These are phyloP conservation scores for Piper betle DNA, from an alignment of 164 flowering plant species.

Conservation along the genomic window DNA sequence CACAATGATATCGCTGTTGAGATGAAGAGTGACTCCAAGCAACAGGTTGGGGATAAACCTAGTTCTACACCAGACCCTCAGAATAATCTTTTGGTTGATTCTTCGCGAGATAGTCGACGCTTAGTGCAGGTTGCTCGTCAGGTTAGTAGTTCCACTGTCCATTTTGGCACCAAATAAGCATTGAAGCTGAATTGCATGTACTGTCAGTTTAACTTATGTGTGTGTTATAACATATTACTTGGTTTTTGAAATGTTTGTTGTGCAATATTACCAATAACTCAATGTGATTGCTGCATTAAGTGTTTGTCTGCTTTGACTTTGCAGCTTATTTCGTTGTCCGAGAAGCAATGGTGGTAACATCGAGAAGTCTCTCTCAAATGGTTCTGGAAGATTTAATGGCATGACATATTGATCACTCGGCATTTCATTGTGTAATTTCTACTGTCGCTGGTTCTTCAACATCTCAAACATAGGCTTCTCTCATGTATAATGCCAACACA, in stretches of 20 bases:
- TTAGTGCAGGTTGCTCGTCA: slow-evolving; percentile 77
- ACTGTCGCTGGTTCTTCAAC: background rate
- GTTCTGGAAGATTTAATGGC: background rate
- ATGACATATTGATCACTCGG: background rate
- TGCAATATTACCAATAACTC: no score
- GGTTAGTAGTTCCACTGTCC: slow-evolving; percentile 38
- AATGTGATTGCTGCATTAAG: background rate
- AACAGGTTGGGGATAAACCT: slow-evolving; percentile 20
- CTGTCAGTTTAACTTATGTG: no score
- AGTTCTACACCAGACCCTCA: slow-evolving; percentile 16
- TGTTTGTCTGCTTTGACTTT: background rate
- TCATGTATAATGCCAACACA: background rate
- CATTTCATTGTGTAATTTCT: background rate
- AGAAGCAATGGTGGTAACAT: slow-evolving; percentile 28
- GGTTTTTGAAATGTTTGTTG: background rate
- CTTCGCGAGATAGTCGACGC: slow-evolving; percentile 52
- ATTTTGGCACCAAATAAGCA: background rate
- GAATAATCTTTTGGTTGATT: slow-evolving; percentile 27
- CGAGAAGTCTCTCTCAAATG: background rate
- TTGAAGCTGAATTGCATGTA: background rate
- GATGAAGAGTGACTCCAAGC: slow-evolving; percentile 18
- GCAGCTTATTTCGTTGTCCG: slow-evolving; percentile 55
- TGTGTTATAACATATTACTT: no score
- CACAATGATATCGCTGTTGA: slow-evolving; percentile 23
- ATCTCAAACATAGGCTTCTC: background rate